Conservation (phyloP, 1,139 yeast species). For the Lodderomyces margitis region DNA sequence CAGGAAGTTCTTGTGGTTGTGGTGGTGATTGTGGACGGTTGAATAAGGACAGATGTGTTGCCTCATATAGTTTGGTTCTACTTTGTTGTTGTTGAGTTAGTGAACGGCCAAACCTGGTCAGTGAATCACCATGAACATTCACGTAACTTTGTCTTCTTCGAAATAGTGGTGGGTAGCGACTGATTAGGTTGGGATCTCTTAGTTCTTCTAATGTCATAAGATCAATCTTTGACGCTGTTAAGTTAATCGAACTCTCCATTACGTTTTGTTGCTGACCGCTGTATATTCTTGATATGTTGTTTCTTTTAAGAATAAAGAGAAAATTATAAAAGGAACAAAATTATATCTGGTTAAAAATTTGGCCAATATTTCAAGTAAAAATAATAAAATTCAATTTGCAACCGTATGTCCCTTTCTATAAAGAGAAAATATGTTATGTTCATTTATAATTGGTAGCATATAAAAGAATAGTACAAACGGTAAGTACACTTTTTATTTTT, state of each 20-base stretch:
- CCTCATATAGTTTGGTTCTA: neutral
- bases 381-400: no score
- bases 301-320: no score
- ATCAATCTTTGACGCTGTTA: conserved; percentile 13
- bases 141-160: conserved; percentile 13
- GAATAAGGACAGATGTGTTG: conserved; percentile 1
- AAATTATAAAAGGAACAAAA: no score
- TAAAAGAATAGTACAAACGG: no score
- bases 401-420: no score
- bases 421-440: no score
- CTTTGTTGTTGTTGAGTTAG: neutral
- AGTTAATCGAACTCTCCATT: conserved; percentile 11
- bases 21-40: neutral
- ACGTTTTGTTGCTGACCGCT: neutral
- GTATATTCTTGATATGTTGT: conserved; percentile 1
- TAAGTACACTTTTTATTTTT: no score
- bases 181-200: conserved; percentile 16
- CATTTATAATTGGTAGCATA: no score
- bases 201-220: conserved; percentile 15
- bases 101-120: neutral
- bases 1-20: neutral
- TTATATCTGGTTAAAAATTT: no score
- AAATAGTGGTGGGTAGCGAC: conserved; percentile 17
- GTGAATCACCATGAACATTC: conserved; percentile 2
- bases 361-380: no score